Percentiles rank a stretch among this genome's conserved stretches.
These are phyloP conservation scores for Pisolithus sp. DNA, from an alignment of 768 basidiomycete species.

Conservation along the genomic window DNA sequence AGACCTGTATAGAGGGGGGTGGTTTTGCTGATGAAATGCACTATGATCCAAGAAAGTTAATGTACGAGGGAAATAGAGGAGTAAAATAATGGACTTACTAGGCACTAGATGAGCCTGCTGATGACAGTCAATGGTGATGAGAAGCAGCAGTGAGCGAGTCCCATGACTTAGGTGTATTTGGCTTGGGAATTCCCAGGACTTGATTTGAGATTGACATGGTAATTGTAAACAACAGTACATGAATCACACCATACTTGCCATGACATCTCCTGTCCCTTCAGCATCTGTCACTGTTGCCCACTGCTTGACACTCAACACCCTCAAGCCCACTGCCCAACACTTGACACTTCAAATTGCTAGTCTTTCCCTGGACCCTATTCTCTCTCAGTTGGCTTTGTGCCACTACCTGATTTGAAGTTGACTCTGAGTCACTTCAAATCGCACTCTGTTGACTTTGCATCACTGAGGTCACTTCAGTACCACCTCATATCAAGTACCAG, in stretches of 20 bases:
- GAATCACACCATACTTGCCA: neutral
- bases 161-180: too few species aligned
- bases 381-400: neutral
- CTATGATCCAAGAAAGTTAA: too few species aligned
- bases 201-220: neutral
- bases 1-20: too few species aligned
- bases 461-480: neutral
- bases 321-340: neutral
- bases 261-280: neutral
- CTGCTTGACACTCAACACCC: too few species aligned
- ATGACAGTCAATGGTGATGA: neutral
- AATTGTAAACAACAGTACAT: neutral
- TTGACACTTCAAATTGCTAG: neutral
- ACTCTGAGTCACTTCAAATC: neutral
- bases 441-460: neutral
- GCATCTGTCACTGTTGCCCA: neutral
- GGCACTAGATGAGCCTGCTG: too few species aligned
- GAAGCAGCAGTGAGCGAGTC: neutral
- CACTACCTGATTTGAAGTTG: neutral
- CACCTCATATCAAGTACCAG: neutral
- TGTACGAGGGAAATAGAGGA: too few species aligned
- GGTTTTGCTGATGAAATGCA: too few species aligned
- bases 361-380: neutral
- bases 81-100: neutral
- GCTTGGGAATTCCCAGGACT: neutral